phyloP scores from a whole-genome alignment of 305 asterid genomes.

The Fraxinus latifolia region DNA sequence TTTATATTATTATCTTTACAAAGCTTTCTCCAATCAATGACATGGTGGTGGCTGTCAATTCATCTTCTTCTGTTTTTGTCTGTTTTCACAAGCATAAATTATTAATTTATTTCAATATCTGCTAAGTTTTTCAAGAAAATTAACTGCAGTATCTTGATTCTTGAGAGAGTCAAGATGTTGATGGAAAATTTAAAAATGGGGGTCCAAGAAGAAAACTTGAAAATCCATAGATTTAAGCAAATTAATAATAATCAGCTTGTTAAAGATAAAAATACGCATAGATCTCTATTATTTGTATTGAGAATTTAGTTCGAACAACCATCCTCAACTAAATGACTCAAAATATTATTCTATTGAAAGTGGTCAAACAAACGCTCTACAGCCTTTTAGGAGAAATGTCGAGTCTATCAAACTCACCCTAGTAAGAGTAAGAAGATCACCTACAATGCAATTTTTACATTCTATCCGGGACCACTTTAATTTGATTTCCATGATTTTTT shows the following conservation, averaged over 20 bases:
- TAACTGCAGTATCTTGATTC: neutral
- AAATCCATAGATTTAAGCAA: neutral
- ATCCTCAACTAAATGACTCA: neutral
- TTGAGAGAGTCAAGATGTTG: neutral
- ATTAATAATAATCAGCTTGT: neutral
- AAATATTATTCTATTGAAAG: neutral
- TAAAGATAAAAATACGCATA: neutral
- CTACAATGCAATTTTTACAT: neutral
- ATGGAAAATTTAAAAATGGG: neutral
- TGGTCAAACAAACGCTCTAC: neutral
- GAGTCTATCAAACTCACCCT: neutral
- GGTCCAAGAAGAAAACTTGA: neutral
- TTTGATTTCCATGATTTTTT: neutral
- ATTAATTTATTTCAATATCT: too few relatives aligned
- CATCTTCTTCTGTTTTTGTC: neutral
- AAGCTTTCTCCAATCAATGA: neutral
- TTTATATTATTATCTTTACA: too few relatives aligned
- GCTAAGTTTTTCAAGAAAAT: neutral
- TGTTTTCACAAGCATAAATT: neutral
- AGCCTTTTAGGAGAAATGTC: neutral
- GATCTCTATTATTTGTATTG: neutral
- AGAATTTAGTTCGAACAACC: neutral
- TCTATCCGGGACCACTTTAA: neutral
- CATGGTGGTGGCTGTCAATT: neutral
- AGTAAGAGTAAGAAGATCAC: neutral